Base-by-base conservation (phyloP, 345 rosid genomes). In the Brassica carinata region DNA sequence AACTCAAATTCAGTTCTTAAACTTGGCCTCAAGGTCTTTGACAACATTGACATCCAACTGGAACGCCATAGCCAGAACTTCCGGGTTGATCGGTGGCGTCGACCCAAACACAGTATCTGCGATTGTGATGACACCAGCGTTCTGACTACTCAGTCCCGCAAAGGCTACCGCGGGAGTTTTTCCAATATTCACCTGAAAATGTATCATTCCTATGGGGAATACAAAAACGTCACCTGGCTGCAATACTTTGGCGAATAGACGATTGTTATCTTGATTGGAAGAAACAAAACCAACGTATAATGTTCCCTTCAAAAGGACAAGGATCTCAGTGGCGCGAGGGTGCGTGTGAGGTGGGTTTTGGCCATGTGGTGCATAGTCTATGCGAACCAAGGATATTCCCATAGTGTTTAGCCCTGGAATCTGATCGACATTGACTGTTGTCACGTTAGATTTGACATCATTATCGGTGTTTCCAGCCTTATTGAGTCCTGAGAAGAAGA, bases 331-430 rank as follows among this genome's bases (percentile, higher is more conserved):
- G 48, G 58, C 88, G 29, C 89, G 84, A 68, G 87, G 87, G 38
- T 86, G 89, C 8, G 76, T 81, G 78, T 84, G 89, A 34, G 85
- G 89, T 2, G 88, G 86, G 68, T 81, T 85, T 13, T 83, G 84
- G 6, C 87, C 86, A 10, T 71, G 68, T 11, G 82, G 82, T 0
- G 82, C 82, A 27, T 72, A 79, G 73, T 79, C 82, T 57, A 79
- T 79, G 17, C 78, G 82, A 7, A 79, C 82, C 36, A 80, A 63
- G 2, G 86, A 86, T 19, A 77, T 79, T 14, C 88, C 88, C 30
- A 84, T 63, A 4, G 85, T 86, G 79, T 83, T 86, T 5, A 86
- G 74, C 15, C 86, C 89, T 1, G 82, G 77, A 38, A 86, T 72
- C 4, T 83, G 79, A 1, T 74, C 75, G 0, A 80, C 87, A 8